phyloP scores from a whole-genome alignment of 768 basidiomycete genomes.

The Zangia roseola region DNA sequence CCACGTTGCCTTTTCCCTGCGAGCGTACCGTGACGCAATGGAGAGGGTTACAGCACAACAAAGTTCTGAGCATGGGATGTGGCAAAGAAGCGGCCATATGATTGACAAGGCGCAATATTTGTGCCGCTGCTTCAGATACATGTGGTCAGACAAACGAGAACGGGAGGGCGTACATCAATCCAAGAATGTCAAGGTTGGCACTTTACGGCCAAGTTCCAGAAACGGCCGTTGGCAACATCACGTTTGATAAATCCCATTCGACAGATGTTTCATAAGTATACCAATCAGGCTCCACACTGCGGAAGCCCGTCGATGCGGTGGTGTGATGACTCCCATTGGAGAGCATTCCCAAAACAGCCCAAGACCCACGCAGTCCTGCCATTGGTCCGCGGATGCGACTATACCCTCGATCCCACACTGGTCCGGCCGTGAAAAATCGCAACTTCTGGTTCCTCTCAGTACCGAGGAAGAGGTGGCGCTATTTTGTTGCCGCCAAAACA shows the following conservation, averaged over 20 bases:
- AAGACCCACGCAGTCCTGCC: constrained; percentile 15
- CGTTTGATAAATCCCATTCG: constrained; percentile 12
- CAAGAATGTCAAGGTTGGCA: constrained; percentile 3
- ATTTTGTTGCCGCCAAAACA: not conserved
- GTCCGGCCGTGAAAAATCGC: constrained; percentile 3
- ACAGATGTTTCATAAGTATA: constrained; percentile 22
- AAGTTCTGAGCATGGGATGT: constrained; percentile 9
- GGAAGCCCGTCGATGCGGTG: constrained; percentile 24
- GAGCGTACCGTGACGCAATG: constrained; percentile 2
- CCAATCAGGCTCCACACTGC: constrained; percentile 13
- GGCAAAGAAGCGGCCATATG: constrained; percentile 19
- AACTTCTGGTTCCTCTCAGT: constrained; percentile 4
- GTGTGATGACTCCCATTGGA: constrained; percentile 15
- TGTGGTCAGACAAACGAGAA: constrained; percentile 7
- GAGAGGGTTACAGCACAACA: constrained; percentile 22
- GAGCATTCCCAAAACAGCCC: constrained; percentile 10
- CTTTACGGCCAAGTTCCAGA: constrained; percentile 15
- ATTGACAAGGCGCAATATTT: constrained; percentile 12
- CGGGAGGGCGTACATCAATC: constrained; percentile 17
- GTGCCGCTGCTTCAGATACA: constrained; percentile 8
- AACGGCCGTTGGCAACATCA: constrained; percentile 7
- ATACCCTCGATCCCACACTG: constrained; percentile 5
- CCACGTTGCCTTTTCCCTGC: constrained; percentile 22
- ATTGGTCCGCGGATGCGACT: constrained; percentile 26
- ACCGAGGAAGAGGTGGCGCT: constrained; percentile 6